Evolutionary conservation across 2,329 filamentous ascomycete species (phyloP).

Genomic region (Colletotrichum ledebouriae): DNA sequence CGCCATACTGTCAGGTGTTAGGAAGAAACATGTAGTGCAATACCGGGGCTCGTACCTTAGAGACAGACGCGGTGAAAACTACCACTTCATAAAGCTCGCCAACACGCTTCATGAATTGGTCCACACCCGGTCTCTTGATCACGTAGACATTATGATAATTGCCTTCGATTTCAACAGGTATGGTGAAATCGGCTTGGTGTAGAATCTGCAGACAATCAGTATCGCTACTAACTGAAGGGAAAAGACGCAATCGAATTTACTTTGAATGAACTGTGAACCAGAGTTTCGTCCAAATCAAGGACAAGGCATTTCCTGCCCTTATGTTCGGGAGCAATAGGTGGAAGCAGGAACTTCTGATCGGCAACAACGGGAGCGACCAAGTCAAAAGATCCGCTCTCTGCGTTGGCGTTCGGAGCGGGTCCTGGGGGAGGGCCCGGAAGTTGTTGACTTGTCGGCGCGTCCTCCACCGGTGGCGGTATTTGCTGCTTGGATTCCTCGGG

Average conservation of each 20-base stretch:
- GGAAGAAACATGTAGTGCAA: conserved; percentile 43
- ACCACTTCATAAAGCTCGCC: conserved; percentile 98
- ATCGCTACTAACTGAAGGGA: neutral
- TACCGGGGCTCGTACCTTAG: conserved; percentile 76
- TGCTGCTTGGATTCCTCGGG: conserved; percentile 57
- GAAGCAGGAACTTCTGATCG: conserved; percentile 79
- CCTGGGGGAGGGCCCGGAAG: conserved; percentile 63
- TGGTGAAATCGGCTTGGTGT: conserved; percentile 98
- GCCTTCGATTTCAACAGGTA: conserved; percentile 98
- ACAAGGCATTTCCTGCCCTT: conserved; percentile 94
- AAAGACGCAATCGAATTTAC: conserved; percentile 61
- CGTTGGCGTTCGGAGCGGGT: conserved; percentile 52
- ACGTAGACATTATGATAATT: conserved; percentile 99
- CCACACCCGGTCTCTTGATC: conserved; percentile 98
- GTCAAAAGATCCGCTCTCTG: conserved; percentile 31
- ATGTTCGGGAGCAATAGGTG: conserved; percentile 83
- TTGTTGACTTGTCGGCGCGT: conserved; percentile 50
- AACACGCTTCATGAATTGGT: conserved; percentile 98
- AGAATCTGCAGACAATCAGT: conserved; percentile 75
- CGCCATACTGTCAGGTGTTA: conserved; percentile 78
- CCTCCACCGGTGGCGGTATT: conserved; percentile 57
- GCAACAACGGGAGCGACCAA: conserved; percentile 41
- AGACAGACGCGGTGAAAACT: conserved; percentile 97
- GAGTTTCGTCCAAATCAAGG: conserved; percentile 93
- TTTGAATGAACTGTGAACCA: conserved; percentile 99